Percentiles rank a stretch among this genome's conserved stretches.
These are phyloP conservation scores for Vachellia collinsii DNA, from an alignment of 306 rosid species.

Conservation along the genomic window DNA sequence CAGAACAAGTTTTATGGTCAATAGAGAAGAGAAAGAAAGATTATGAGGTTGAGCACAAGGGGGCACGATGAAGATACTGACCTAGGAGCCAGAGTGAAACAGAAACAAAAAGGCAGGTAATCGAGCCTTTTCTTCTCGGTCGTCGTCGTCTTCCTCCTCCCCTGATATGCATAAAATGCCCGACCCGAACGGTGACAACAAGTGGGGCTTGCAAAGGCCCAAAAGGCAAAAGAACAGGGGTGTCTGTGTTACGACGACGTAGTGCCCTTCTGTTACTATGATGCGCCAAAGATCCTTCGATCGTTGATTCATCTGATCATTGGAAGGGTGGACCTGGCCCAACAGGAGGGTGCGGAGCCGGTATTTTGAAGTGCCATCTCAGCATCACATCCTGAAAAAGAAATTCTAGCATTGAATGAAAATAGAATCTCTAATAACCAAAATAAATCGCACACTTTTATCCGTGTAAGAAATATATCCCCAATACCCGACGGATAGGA, in stretches of 20 bases:
- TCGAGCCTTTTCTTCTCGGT: background rate
- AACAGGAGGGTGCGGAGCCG: background rate
- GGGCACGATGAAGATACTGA: constrained; percentile 31
- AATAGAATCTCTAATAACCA: no score
- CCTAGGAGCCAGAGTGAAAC: constrained; percentile 50
- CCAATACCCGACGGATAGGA: background rate
- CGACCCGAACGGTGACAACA: constrained; percentile 17
- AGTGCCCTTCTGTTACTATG: background rate
- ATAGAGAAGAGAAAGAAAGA: background rate
- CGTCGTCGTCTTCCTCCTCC: constrained; percentile 4
- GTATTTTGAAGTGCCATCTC: background rate
- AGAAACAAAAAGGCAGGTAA: constrained; percentile 11
- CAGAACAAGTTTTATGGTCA: constrained; percentile 7
- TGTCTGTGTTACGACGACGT: constrained; percentile 34
- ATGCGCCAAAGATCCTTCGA: background rate
- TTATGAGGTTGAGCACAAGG: constrained; percentile 27
- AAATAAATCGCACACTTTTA: no score
- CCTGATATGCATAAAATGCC: background rate
- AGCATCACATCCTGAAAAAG: background rate
- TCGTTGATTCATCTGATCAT: background rate
- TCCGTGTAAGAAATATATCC: no score
- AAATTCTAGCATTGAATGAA: no score
- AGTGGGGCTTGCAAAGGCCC: constrained; percentile 5
- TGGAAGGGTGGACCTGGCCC: background rate
- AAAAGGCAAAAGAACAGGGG: background rate